phyloP scores from a whole-genome alignment of 2,329 filamentous ascomycete genomes.

The Aspergillus hortae region DNA sequence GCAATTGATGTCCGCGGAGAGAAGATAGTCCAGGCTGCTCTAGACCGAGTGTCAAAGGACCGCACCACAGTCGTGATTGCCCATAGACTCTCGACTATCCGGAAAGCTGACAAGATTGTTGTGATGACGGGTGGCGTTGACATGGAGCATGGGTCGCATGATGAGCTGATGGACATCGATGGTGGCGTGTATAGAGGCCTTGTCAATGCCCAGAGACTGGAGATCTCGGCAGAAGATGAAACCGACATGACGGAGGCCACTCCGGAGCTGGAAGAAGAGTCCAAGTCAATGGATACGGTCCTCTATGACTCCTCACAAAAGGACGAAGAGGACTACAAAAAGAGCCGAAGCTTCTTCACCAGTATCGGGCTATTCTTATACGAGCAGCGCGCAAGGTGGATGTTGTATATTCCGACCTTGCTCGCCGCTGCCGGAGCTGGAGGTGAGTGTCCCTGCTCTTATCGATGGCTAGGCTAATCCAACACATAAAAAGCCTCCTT shows the following conservation, averaged over 20 bases:
- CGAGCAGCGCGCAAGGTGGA: slow-evolving; percentile 30
- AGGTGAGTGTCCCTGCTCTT: slow-evolving; percentile 18
- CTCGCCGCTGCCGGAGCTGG: slow-evolving; percentile 26
- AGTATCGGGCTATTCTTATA: slow-evolving; percentile 26
- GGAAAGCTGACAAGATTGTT: slow-evolving; percentile 74
- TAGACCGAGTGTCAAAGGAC: slow-evolving; percentile 53
- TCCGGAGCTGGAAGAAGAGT: slow-evolving; percentile 4
- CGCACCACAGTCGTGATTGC: slow-evolving; percentile 77
- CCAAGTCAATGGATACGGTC: not conserved
- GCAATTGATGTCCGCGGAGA: slow-evolving; percentile 58
- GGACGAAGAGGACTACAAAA: slow-evolving; percentile 1
- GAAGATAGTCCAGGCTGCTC: slow-evolving; percentile 52
- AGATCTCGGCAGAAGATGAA: slow-evolving; percentile 11
- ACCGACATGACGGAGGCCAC: slow-evolving; percentile 1
- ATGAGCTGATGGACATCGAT: slow-evolving; percentile 60
- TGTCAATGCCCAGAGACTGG: slow-evolving; percentile 48
- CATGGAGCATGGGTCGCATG: slow-evolving; percentile 72
- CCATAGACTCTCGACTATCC: slow-evolving; percentile 67
- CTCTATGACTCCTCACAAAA: not conserved
- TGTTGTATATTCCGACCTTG: slow-evolving; percentile 23
- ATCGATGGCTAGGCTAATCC: not conserved
- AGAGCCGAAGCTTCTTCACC: slow-evolving; percentile 14
- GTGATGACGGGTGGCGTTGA: slow-evolving; percentile 70
- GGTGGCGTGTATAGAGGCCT: slow-evolving; percentile 64
- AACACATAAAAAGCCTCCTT: slow-evolving; percentile 19